phyloP scores from a whole-genome alignment of 169 alveolate species.

The Plasmodium relictum region DNA sequence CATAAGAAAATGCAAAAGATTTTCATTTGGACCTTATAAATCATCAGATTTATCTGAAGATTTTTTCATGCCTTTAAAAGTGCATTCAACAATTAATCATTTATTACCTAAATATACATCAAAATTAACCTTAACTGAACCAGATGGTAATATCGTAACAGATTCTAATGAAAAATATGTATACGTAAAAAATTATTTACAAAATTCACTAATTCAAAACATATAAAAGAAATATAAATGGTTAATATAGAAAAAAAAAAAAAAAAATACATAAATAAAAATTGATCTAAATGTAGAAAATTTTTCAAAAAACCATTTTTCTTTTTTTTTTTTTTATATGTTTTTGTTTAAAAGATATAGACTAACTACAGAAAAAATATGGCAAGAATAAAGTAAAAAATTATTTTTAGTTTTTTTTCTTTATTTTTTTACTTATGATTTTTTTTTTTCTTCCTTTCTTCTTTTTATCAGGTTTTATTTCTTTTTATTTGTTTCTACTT shows the following conservation, averaged over 20 bases:
- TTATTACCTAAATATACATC: slow-evolving; percentile 19
- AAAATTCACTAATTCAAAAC: slow-evolving; percentile 4
- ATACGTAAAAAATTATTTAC: slow-evolving; percentile 22
- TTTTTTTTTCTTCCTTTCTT: too few species aligned
- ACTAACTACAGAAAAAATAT: too few species aligned
- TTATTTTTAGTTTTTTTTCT: too few species aligned
- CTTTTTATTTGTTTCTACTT: too few species aligned
- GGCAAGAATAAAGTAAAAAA: too few species aligned
- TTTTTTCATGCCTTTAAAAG: slow-evolving; percentile 52
- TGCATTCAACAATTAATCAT: slow-evolving; percentile 34
- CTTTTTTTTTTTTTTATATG: too few species aligned
- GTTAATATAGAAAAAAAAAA: background rate
- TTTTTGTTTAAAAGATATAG: too few species aligned
- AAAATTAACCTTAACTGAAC: slow-evolving; percentile 18
- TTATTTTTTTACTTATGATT: too few species aligned
- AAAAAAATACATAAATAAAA: background rate
- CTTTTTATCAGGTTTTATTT: too few species aligned
- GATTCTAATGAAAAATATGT: slow-evolving; percentile 9
- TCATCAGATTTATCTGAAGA: slow-evolving; percentile 25
- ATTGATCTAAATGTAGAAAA: background rate
- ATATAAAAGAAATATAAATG: background rate
- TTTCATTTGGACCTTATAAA: slow-evolving; percentile 74
- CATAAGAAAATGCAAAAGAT: slow-evolving; percentile 68
- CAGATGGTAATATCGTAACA: slow-evolving; percentile 30
- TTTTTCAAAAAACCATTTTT: too few species aligned